Percentiles rank a stretch among this genome's conserved stretches.
Evolutionary conservation across 2,329 filamentous ascomycete species (phyloP).

Genomic region (Intubia oerlemansii): DNA sequence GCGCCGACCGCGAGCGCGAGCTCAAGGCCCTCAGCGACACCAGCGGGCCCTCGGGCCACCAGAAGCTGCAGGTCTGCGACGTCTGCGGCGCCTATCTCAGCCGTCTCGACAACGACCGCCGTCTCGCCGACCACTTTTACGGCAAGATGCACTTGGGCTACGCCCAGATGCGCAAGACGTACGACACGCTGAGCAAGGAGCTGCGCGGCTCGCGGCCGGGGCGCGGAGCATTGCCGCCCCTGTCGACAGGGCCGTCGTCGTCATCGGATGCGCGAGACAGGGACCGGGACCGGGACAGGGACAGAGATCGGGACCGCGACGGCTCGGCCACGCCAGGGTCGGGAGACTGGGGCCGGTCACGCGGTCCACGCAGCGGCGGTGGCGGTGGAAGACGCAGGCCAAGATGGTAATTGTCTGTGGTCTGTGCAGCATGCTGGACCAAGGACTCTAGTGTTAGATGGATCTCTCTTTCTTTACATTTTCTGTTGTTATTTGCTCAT

Average conservation of each 20-base stretch:
- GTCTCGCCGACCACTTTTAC: slow-evolving; percentile 93
- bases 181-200: slow-evolving; percentile 69
- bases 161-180: slow-evolving; percentile 92
- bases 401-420: no score
- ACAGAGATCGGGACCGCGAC: slow-evolving; percentile 13
- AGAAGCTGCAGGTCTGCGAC: slow-evolving; percentile 96
- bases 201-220: slow-evolving; percentile 35
- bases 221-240: slow-evolving; percentile 18
- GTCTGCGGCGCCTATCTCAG: slow-evolving; percentile 92
- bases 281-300: no score
- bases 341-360: slow-evolving; percentile 19
- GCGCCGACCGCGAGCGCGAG: slow-evolving; percentile 68
- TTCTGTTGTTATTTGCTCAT: slow-evolving; percentile 1
- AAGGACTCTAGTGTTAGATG: no score
- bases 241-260: slow-evolving; percentile 26
- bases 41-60: slow-evolving; percentile 78
- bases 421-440: no score
- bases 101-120: slow-evolving; percentile 79
- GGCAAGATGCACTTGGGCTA: slow-evolving; percentile 99
- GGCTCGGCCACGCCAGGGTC: slow-evolving; percentile 10
- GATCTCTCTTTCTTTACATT: no score
- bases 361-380: slow-evolving; percentile 27
- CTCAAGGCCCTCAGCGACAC: slow-evolving; percentile 83
- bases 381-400: slow-evolving; percentile 22
- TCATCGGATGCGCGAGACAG: no score